Conservation (phyloP, 1,284 basidiomycete genomes). For the Fomitopsis pinicola region DNA sequence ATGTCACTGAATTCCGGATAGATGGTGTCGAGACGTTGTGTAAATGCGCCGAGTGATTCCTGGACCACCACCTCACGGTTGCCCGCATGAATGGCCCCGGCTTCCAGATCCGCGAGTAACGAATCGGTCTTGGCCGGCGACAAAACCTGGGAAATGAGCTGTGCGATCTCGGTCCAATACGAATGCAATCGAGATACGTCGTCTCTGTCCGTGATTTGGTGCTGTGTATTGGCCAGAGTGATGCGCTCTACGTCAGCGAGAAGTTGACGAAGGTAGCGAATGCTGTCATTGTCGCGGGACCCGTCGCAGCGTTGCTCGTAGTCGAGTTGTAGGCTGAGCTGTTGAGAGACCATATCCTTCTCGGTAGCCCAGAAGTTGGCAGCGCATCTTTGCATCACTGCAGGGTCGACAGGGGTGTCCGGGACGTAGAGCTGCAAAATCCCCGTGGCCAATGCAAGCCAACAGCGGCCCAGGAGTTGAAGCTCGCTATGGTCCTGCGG, state of each 20-base stretch:
- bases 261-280: conserved; percentile 39
- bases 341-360: conserved; percentile 40
- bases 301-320: conserved; percentile 66
- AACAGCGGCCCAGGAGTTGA: conserved; percentile 47
- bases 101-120: conserved; percentile 31
- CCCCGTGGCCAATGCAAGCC: conserved; percentile 60
- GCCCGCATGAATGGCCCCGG: conserved; percentile 32
- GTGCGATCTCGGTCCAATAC: conserved; percentile 80
- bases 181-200: conserved; percentile 62
- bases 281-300: conserved; percentile 47
- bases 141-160: conserved; percentile 62
- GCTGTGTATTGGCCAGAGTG: conserved; percentile 17
- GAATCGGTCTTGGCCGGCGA: conserved; percentile 42
- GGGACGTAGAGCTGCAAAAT: conserved; percentile 81
- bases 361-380: conserved; percentile 49
- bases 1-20: conserved; percentile 73
- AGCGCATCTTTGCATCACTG: conserved; percentile 59
- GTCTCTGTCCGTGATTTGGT: conserved; percentile 26
- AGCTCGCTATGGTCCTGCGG: neutral
- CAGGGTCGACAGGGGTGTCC: conserved; percentile 85
- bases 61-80: conserved; percentile 61
- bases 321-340: conserved; percentile 53
- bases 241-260: conserved; percentile 28
- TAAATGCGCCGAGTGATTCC: conserved; percentile 61
- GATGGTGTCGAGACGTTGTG: conserved; percentile 49